A percentile compares a stretch with the other conserved stretches of the same genome.
These are phyloP conservation scores for Delitschia confertaspora DNA, from an alignment of 495 filamentous ascomycete genomes.

Conservation along the genomic window DNA sequence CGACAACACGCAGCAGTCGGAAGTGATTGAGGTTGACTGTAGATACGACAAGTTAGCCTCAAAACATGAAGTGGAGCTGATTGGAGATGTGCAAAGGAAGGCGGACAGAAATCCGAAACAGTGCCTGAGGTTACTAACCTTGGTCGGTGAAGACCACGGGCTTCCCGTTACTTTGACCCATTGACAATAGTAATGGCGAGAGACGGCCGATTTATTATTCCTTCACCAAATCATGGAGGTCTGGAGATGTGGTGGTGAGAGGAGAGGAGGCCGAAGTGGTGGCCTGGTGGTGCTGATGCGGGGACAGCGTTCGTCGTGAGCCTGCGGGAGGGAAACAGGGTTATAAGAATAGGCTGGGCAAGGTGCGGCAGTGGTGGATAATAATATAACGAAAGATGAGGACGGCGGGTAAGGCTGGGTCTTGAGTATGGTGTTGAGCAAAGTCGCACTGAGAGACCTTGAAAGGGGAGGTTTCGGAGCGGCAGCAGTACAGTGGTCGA, in stretches of 20 bases:
- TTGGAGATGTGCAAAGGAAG: background rate
- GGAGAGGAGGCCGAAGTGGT: slow-evolving; percentile 4
- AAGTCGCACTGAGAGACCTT: slow-evolving; percentile 10
- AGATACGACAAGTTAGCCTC: background rate
- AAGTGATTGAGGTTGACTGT: slow-evolving; percentile 97
- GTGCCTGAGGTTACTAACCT: slow-evolving; percentile 52
- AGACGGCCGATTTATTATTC: slow-evolving; percentile 8
- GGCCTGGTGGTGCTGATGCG: slow-evolving; percentile 1
- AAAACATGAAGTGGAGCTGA: background rate
- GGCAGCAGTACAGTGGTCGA: slow-evolving; percentile 5
- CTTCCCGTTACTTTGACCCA: slow-evolving; percentile 95
- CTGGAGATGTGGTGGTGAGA: background rate
- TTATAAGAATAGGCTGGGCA: background rate
- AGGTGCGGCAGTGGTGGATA: slow-evolving; percentile 2
- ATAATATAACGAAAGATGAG: background rate
- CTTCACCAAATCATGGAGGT: slow-evolving; percentile 18
- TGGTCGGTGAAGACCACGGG: slow-evolving; percentile 86
- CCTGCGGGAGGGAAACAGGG: background rate
- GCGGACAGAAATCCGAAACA: too few relatives aligned
- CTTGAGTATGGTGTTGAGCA: background rate
- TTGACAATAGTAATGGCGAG: slow-evolving; percentile 33
- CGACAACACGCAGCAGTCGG: slow-evolving; percentile 86
- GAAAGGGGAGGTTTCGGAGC: slow-evolving; percentile 16
- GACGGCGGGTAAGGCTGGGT: slow-evolving; percentile 18
- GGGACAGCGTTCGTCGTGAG: slow-evolving; percentile 7